Conservation (phyloP, 1,284 basidiomycete genomes). For the Coniferiporia weirii region DNA sequence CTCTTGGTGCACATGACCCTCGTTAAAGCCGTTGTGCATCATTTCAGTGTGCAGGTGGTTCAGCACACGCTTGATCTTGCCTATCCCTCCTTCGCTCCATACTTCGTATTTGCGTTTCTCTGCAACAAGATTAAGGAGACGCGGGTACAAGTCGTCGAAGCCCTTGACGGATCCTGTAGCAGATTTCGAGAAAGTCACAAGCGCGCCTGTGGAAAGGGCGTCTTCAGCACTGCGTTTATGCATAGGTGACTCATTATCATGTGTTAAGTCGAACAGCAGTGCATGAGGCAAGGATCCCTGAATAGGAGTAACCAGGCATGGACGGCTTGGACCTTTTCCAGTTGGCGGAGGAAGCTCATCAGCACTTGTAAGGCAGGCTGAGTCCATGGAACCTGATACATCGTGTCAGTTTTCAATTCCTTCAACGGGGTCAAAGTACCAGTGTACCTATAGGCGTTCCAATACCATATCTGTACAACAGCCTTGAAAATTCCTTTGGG, state of each 20-base stretch:
- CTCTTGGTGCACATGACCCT: conserved; percentile 94
- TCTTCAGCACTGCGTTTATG: conserved; percentile 91
- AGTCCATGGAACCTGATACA: conserved; percentile 80
- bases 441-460: conserved; percentile 81
- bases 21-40: conserved; percentile 74
- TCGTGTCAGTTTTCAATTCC: not conserved
- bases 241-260: conserved; percentile 89
- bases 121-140: conserved; percentile 78
- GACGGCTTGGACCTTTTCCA: conserved; percentile 70
- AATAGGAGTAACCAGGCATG: conserved; percentile 71
- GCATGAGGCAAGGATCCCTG: conserved; percentile 87
- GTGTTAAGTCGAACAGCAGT: conserved; percentile 89
- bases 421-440: not conserved
- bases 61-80: conserved; percentile 74
- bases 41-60: conserved; percentile 89
- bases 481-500: conserved; percentile 80
- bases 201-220: conserved; percentile 84
- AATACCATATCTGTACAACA: conserved; percentile 84
- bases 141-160: conserved; percentile 95
- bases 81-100: conserved; percentile 63
- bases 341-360: conserved; percentile 76
- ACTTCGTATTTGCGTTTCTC: conserved; percentile 78
- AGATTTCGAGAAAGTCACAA: conserved; percentile 82
- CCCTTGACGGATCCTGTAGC: conserved; percentile 92
- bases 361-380: conserved; percentile 69